Evolutionary conservation across 2,329 filamentous ascomycete species (phyloP).

Genomic region (Aspergillus tamarii): DNA sequence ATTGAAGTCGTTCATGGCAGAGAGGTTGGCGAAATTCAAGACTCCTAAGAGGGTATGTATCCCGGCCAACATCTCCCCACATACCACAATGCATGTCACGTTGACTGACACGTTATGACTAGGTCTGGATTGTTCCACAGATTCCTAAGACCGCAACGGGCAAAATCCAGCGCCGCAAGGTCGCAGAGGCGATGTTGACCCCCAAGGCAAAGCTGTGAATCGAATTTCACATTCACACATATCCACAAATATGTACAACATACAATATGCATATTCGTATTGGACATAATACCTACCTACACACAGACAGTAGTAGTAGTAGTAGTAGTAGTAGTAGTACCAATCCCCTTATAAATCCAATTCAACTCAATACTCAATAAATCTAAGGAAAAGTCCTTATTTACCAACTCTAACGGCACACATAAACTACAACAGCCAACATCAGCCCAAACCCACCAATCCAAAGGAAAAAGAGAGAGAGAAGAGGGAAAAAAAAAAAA

Average conservation of each 20-base stretch:
- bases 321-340: not conserved
- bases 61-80: not conserved
- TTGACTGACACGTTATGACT: not conserved
- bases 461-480: not conserved
- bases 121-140: constrained; percentile 78
- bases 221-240: not conserved
- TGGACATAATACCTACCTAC: not conserved
- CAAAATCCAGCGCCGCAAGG: constrained; percentile 82
- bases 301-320: not conserved
- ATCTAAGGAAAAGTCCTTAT: not conserved
- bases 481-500: not conserved
- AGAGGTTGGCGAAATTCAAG: constrained; percentile 80
- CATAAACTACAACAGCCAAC: constrained; percentile 30
- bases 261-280: not conserved
- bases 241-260: constrained; percentile 2
- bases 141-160: constrained; percentile 94
- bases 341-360: not conserved
- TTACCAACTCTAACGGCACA: constrained; percentile 29
- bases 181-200: constrained; percentile 78
- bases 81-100: constrained; percentile 11
- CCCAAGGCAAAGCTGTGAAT: constrained; percentile 56
- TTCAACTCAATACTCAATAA: not conserved
- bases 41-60: constrained; percentile 73
- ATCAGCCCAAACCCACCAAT: constrained; percentile 13
- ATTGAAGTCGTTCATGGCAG: constrained; percentile 68